Base-by-base conservation (phyloP, 2,329 filamentous ascomycete genomes). In the Huntiella abstrusa region DNA sequence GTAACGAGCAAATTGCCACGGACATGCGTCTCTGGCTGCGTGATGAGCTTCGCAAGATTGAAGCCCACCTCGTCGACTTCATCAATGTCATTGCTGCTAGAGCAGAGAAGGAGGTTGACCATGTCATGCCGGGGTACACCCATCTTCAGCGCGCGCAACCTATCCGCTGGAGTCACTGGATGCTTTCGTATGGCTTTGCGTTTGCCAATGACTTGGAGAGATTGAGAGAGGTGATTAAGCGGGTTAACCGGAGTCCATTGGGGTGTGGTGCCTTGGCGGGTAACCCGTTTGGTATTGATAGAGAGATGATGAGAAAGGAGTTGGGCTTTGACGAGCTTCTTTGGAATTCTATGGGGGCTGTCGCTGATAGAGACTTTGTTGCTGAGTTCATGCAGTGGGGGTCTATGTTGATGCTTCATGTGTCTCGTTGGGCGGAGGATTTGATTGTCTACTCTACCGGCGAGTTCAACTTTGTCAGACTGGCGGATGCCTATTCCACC, bases 11-110 rank as follows among this genome's bases (percentile, higher is more conserved):
- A 64, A 77, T 93, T 48, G 85, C 79, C 41, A 87, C 80, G 16
- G 85, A 93, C 56, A 88, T 94, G 82, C 78, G 85, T 51, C 67
- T 94, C 60, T 95, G 85, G 85, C 64, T 93, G 52, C 72, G 84
- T 38, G 78, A 87, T 52, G 71, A 81, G 64, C 66, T 94, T 49
- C 70, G 70, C 48, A 67, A 68, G 52, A 74, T 93, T 44, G 83
- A 92, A 54, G 60, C 55, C 33, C 75, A 77, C 54, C 68, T 94
- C 4, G 67, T 75, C 38, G 70, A 74, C 46, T 72, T 93, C 53
- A 65, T 94, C 36, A 67, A 73, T 55, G 80, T 86, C 41, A 73
- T 78, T 11, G 70, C 76, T 33, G 64, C 66, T 41, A 73, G 83
- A 22, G 82, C 84, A 2, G 80, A 85, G 67, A 62, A 67, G 33